Percentiles rank a stretch among this genome's conserved stretches.
Evolutionary conservation across 805 yeast species (phyloP).

Genomic region (Cyberlindnera americana): DNA sequence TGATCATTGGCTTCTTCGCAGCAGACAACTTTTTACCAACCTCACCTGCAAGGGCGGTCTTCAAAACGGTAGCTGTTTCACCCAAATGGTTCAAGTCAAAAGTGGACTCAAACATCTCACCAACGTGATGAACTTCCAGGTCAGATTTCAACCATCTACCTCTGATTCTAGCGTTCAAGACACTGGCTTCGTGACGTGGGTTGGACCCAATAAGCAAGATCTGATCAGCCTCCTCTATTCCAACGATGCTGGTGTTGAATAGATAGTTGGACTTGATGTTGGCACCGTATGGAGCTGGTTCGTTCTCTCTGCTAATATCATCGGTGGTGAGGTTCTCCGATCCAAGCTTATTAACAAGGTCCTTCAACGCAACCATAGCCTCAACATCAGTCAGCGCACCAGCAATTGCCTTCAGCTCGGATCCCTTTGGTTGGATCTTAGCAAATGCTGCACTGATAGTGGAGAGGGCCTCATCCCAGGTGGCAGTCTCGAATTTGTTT

Average conservation of each 20-base stretch:
- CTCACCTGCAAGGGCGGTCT: constrained; percentile 59
- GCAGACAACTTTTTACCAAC: constrained; percentile 62
- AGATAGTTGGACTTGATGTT: constrained; percentile 76
- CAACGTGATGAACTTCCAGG: constrained; percentile 68
- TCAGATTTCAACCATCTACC: constrained; percentile 69
- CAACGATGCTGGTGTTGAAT: constrained; percentile 75
- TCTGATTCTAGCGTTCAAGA: constrained; percentile 78
- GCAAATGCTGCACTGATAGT: constrained; percentile 61
- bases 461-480: constrained; percentile 84
- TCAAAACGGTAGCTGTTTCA: constrained; percentile 50
- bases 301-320: constrained; percentile 42
- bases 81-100: constrained; percentile 66
- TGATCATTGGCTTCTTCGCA: constrained; percentile 73
- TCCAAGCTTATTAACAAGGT: constrained; percentile 68
- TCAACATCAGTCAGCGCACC: constrained; percentile 85
- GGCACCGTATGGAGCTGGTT: constrained; percentile 58
- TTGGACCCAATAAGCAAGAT: constrained; percentile 79
- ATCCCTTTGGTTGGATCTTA: constrained; percentile 53
- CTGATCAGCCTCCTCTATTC: constrained; percentile 80
- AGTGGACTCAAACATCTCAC: constrained; percentile 75
- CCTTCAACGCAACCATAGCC: constrained; percentile 77
- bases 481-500: constrained; percentile 64
- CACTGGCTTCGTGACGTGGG: constrained; percentile 90
- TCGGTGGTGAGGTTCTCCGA: constrained; percentile 81
- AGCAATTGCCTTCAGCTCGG: constrained; percentile 76